These are phyloP conservation scores for Pseudogymnoascus sp. DNA, from an alignment of 2,329 filamentous ascomycete genomes.

Conservation along the genomic window DNA sequence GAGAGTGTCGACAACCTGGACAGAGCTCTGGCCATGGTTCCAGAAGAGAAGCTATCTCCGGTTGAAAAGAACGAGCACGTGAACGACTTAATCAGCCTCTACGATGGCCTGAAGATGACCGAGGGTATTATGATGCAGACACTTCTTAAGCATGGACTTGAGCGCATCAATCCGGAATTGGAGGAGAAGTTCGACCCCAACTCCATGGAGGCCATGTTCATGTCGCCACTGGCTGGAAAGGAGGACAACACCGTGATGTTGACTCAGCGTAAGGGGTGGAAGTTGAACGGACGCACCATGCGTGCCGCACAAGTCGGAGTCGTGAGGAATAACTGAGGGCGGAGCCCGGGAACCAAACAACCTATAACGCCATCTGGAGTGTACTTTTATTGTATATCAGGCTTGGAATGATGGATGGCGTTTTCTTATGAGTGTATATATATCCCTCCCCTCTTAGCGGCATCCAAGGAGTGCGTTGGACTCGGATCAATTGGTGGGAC, in stretches of 20 bases:
- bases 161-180: conserved; percentile 70
- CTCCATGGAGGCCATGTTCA: conserved; percentile 92
- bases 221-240: conserved; percentile 79
- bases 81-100: conserved; percentile 70
- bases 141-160: conserved; percentile 87
- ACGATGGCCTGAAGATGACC: conserved; percentile 92
- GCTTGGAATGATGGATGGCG: conserved; percentile 9
- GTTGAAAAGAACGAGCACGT: conserved; percentile 44
- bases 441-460: conserved; percentile 11
- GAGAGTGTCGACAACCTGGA: conserved; percentile 97
- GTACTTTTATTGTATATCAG: conserved; percentile 9
- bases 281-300: conserved; percentile 81
- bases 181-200: conserved; percentile 92
- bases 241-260: conserved; percentile 86
- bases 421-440: conserved; percentile 8
- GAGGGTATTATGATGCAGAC: conserved; percentile 81
- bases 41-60: conserved; percentile 60
- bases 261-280: conserved; percentile 93
- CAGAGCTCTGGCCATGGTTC: conserved; percentile 75
- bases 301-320: conserved; percentile 94
- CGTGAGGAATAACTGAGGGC: conserved; percentile 62
- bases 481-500: conserved; percentile 9
- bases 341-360: not conserved
- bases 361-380: conserved; percentile 8
- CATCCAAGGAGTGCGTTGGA: conserved; percentile 8